A percentile compares a stretch with the other conserved stretches of the same genome.
Conservation (phyloP, 192 early-diverging fungal species). For the Paraglomus brasilianum region DNA sequence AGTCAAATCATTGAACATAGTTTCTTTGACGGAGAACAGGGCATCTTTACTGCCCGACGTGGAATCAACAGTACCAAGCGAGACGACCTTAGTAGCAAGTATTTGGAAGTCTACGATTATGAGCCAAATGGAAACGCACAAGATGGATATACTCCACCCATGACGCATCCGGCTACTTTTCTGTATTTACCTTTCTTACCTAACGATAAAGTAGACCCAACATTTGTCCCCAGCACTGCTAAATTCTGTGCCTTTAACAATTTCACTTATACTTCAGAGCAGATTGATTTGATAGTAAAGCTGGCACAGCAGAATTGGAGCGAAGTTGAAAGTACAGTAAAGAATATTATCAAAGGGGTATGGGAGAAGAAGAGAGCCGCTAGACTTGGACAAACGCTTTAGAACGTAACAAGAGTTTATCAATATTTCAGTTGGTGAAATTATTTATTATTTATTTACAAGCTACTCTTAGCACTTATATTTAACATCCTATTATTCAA, state of each 20-base stretch:
- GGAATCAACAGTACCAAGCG: background rate
- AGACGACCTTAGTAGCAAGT: background rate
- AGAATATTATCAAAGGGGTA: constrained; percentile 36
- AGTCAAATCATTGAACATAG: constrained; percentile 1
- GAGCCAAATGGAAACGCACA: background rate
- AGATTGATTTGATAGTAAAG: constrained; percentile 59
- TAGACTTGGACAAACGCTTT: constrained; percentile 31
- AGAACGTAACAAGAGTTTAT: constrained; percentile 14
- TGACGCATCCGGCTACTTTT: constrained; percentile 44
- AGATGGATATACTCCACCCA: background rate
- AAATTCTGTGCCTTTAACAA: constrained; percentile 70
- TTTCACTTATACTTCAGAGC: constrained; percentile 63
- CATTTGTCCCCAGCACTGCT: constrained; percentile 64
- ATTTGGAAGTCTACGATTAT: constrained; percentile 26
- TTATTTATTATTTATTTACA: too few relatives aligned
- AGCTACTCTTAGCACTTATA: too few relatives aligned
- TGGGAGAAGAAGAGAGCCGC: constrained; percentile 39
- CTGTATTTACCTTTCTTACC: constrained; percentile 67
- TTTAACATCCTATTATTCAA: too few relatives aligned
- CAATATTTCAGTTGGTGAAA: background rate
- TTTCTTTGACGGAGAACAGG: constrained; percentile 15
- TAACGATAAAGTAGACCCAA: constrained; percentile 52
- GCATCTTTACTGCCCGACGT: background rate
- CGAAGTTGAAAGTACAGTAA: constrained; percentile 37
- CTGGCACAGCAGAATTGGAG: constrained; percentile 51